Evolutionary conservation across 2,329 filamentous ascomycete species (phyloP).

Genomic region (Triangularia setosa): DNA sequence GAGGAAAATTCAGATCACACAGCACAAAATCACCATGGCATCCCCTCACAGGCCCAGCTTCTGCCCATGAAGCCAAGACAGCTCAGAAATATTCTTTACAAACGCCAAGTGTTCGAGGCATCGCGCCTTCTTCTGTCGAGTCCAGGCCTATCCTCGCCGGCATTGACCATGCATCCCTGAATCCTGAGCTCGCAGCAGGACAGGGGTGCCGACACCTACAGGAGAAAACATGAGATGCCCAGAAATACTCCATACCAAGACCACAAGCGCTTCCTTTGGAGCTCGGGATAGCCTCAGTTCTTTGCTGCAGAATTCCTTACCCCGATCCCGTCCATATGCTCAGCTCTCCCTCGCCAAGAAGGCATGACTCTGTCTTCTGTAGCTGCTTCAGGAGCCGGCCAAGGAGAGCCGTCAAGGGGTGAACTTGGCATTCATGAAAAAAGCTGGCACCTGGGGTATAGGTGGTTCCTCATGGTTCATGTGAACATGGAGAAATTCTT

Average conservation of each 20-base stretch:
- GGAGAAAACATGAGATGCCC: background rate
- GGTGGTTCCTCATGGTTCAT: background rate
- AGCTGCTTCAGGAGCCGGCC: background rate
- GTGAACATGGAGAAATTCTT: background rate
- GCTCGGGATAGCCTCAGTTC: background rate
- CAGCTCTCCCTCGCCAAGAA: background rate
- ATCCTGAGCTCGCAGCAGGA: background rate
- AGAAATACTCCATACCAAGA: background rate
- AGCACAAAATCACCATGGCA: background rate
- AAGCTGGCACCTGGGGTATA: background rate
- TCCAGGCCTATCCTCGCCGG: background rate
- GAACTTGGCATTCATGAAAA: background rate
- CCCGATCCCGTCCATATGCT: background rate
- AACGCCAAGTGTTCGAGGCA: background rate
- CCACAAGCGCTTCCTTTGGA: background rate
- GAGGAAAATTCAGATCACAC: background rate
- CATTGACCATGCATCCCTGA: background rate
- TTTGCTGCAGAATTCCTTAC: background rate
- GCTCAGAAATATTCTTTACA: background rate
- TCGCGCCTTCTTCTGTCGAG: background rate
- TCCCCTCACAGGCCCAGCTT: background rate
- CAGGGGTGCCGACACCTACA: background rate
- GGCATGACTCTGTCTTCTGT: background rate
- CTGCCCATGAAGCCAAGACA: background rate
- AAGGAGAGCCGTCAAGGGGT: background rate